Evolutionary conservation across 192 early-diverging fungal species (phyloP).

Genomic region (Phycomyces blakesleeanus): DNA sequence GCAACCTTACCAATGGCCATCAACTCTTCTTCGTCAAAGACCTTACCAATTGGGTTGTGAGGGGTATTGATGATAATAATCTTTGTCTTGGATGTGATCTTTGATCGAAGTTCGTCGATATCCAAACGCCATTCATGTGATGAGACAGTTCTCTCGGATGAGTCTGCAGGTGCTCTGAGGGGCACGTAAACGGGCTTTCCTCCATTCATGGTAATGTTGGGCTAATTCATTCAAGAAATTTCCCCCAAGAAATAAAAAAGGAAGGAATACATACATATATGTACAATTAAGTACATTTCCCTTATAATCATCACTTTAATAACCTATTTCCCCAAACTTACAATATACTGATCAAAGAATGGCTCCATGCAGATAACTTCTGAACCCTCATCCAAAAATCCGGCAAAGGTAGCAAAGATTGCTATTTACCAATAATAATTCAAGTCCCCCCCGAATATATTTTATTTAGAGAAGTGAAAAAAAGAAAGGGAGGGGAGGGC

Average conservation of each 20-base stretch:
- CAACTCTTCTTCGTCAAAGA: slow-evolving; percentile 74
- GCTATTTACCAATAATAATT: too few species aligned
- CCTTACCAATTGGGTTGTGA: slow-evolving; percentile 91
- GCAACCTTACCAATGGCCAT: slow-evolving; percentile 73
- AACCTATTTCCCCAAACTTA: slow-evolving; percentile 34
- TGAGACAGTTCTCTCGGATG: slow-evolving; percentile 50
- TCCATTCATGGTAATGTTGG: slow-evolving; percentile 82
- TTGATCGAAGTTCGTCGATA: slow-evolving; percentile 68
- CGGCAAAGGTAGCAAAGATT: slow-evolving; percentile 76
- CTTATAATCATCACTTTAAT: not conserved
- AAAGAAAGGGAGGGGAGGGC: not conserved
- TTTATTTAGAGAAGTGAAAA: too few species aligned
- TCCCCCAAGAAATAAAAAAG: too few species aligned
- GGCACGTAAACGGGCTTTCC: slow-evolving; percentile 83
- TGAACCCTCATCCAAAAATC: slow-evolving; percentile 74
- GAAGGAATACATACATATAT: not conserved
- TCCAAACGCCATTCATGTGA: slow-evolving; percentile 88
- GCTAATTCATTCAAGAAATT: slow-evolving; percentile 34
- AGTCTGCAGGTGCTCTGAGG: slow-evolving; percentile 56
- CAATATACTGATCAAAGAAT: slow-evolving; percentile 92
- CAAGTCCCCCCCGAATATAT: too few species aligned
- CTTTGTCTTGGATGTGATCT: slow-evolving; percentile 75
- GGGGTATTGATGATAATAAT: slow-evolving; percentile 94
- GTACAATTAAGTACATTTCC: not conserved
- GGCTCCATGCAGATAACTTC: slow-evolving; percentile 95